A percentile compares a stretch with the other conserved stretches of the same genome.
phyloP scores from a whole-genome alignment of 2,329 filamentous ascomycete species.

The Colletotrichum lini region DNA sequence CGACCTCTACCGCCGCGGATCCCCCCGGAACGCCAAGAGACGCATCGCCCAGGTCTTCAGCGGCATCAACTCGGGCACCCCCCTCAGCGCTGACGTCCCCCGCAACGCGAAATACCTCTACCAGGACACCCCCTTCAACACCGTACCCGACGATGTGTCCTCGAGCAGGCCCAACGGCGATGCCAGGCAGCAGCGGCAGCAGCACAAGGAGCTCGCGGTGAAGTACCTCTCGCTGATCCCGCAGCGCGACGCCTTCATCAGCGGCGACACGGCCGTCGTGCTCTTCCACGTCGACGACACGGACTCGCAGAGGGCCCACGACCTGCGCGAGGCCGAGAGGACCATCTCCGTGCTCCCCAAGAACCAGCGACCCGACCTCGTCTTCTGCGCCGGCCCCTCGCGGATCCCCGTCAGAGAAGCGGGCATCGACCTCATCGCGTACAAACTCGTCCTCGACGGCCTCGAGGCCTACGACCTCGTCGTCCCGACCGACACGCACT shows the following conservation, averaged over 20 bases:
- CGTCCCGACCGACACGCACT: conserved; percentile 51
- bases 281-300: conserved; percentile 50
- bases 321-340: conserved; percentile 48
- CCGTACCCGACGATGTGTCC: conserved; percentile 38
- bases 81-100: conserved; percentile 48
- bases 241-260: conserved; percentile 55
- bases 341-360: conserved; percentile 50
- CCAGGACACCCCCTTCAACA: conserved; percentile 52
- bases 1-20: conserved; percentile 51
- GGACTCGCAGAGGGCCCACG: conserved; percentile 45
- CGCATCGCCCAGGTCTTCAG: conserved; percentile 51
- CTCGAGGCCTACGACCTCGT: conserved; percentile 49
- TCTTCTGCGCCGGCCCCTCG: conserved; percentile 51
- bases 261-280: conserved; percentile 46
- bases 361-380: conserved; percentile 49
- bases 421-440: conserved; percentile 48
- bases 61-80: conserved; percentile 47
- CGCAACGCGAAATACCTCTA: conserved; percentile 56
- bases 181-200: not conserved
- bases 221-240: conserved; percentile 55
- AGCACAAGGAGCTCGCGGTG: conserved; percentile 46
- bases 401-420: conserved; percentile 46
- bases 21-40: conserved; percentile 44
- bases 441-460: conserved; percentile 50
- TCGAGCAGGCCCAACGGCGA: conserved; percentile 16